Base-by-base conservation (phyloP, 805 yeast species). In the Maudiozyma saulgeensis region DNA sequence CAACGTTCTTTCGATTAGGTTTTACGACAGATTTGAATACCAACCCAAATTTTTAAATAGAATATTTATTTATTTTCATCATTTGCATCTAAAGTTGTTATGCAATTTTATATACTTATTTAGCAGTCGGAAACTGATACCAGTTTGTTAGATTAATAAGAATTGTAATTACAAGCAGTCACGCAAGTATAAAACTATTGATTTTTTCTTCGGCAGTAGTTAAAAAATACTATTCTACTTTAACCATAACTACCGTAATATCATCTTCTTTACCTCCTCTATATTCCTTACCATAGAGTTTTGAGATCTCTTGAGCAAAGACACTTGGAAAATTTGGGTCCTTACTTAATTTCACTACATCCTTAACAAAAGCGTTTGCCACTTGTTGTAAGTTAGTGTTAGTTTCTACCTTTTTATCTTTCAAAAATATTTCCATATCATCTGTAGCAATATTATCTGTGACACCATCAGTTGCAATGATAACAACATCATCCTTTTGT, bases 251-350 rank as follows among this genome's bases (percentile, higher is more conserved):
- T 16, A 84, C 79, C 1, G 98, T 88, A 38, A 93, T 84, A 67
- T 91, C 99, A 68, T 91, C 99, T 43, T 89, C 95, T 69, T 91
- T 91, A 13, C 99, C 99, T 34, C 99, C 98, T 51, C 80, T 72
- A 61, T 86, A 85, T 41, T 42, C 28, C 34, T 50, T 50, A 9
- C 57, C 56, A n/a, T 51, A 50, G 7, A 56, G 18, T 38, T 50
- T 50, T 1, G 59, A 48, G 4, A 55, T 18, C 74, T 71, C 87
- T 66, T 84, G 89, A 7, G 96, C 84, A 68, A 91, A 91, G 0
- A 91, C 95, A 52, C 95, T 82, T 18, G 90, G 88, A 61, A 76
- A 85, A 49, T 77, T 71, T 13, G 83, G 77, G 64, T 91, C 91
- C 53, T 78, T 74, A 50, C 95, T 84, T 19, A 87, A 73, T 44